Percentiles rank a stretch among this genome's conserved stretches.
Evolutionary conservation across 306 rosid genomes (phyloP).

Genomic region (Canavalia gladiata): DNA sequence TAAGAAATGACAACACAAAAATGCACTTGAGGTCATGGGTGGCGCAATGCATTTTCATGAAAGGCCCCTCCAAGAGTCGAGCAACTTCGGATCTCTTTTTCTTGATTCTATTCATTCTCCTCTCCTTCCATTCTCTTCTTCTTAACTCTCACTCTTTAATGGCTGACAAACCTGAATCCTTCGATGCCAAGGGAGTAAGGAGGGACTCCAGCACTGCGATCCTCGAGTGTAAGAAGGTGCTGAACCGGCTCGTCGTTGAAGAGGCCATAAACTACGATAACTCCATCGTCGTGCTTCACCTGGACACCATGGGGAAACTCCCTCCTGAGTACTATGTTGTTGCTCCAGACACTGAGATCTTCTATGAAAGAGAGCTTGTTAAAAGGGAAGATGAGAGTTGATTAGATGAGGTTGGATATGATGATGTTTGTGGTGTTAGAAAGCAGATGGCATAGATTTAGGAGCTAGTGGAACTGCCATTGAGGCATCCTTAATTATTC

Average conservation of each 20-base stretch:
- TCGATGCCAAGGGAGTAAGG: constrained; percentile 82
- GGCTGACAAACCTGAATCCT: constrained; percentile 78
- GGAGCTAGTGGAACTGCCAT: constrained; percentile 87
- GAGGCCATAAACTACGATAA: constrained; percentile 94
- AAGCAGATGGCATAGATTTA: constrained; percentile 94
- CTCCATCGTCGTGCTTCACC: constrained; percentile 91
- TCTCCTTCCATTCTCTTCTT: constrained; percentile 13
- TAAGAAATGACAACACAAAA: too few species aligned
- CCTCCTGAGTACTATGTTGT: constrained; percentile 95
- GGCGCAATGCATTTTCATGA: too few species aligned
- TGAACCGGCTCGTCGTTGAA: constrained; percentile 90
- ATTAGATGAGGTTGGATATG: too few species aligned
- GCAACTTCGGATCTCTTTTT: constrained; percentile 27
- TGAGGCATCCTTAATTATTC: constrained; percentile 96
- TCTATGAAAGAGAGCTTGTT: constrained; percentile 93
- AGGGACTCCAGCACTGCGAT: constrained; percentile 91
- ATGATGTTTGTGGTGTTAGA: too few species aligned
- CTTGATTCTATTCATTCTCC: background rate
- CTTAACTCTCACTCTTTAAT: constrained; percentile 47
- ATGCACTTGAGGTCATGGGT: too few species aligned
- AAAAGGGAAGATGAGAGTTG: constrained; percentile 80
- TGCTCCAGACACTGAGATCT: constrained; percentile 97
- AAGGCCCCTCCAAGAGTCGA: too few species aligned
- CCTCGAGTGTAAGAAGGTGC: constrained; percentile 90
- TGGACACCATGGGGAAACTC: constrained; percentile 90